phyloP scores from a whole-genome alignment of 148 eudicot genomes.

The Rhododendron griersonianum region DNA sequence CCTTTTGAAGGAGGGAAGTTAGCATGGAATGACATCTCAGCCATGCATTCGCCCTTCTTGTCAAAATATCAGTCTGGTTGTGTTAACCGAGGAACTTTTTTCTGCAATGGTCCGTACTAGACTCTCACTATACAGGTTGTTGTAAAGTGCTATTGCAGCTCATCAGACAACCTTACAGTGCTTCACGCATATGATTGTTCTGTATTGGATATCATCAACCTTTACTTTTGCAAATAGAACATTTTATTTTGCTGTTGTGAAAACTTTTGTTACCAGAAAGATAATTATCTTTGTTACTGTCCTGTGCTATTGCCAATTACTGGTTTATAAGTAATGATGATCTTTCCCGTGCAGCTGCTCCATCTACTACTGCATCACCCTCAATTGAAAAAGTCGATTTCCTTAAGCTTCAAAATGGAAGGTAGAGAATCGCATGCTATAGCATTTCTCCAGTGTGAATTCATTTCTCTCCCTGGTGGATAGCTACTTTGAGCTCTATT shows the following conservation, averaged over 20 bases:
- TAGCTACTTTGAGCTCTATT: background rate
- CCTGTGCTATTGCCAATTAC: background rate
- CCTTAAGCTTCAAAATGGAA: conserved; percentile 98
- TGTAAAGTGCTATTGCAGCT: conserved; percentile 24
- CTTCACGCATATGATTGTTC: background rate
- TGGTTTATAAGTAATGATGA: background rate
- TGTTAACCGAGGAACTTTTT: conserved; percentile 57
- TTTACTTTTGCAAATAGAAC: background rate
- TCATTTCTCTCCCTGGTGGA: background rate
- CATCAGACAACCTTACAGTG: conserved; percentile 14
- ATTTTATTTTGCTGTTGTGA: conserved; percentile 5
- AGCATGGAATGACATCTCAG: conserved; percentile 56
- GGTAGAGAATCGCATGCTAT: conserved; percentile 31
- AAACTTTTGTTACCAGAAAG: background rate
- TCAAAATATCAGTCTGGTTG: conserved; percentile 45
- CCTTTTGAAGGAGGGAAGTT: conserved; percentile 63
- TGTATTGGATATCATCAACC: background rate
- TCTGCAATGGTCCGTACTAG: conserved; percentile 97
- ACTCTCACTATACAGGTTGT: conserved; percentile 46
- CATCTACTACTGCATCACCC: conserved; percentile 44
- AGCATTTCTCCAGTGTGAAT: background rate
- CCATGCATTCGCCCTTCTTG: conserved; percentile 61
- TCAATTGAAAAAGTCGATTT: conserved; percentile 61
- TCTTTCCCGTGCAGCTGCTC: conserved; percentile 61
- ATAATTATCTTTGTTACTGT: background rate